Conservation (phyloP, 1,139 yeast species). For the Taphrina populina region DNA sequence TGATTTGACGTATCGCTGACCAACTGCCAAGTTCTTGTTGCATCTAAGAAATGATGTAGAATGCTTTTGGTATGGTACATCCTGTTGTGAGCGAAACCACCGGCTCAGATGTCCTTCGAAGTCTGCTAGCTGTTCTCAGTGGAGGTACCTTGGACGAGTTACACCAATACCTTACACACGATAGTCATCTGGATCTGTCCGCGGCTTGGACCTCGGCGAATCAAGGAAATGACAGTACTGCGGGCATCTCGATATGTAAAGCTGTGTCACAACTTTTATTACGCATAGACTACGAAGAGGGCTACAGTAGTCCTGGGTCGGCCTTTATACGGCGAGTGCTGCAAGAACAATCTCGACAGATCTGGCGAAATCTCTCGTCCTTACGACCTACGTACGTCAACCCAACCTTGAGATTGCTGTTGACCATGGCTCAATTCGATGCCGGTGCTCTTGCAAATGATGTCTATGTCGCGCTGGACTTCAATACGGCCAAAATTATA, state of each 20-base stretch:
- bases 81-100: neutral
- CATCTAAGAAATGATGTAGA: neutral
- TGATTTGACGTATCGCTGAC: neutral
- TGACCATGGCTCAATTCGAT: slow-evolving; percentile 54
- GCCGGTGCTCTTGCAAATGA: slow-evolving; percentile 57
- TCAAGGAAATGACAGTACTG: slow-evolving; percentile 9
- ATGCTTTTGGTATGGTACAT: neutral
- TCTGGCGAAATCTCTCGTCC: slow-evolving; percentile 67
- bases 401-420: slow-evolving; percentile 60
- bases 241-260: slow-evolving; percentile 14
- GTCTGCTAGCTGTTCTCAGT: neutral
- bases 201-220: slow-evolving; percentile 11
- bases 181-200: slow-evolving; percentile 15
- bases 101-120: neutral
- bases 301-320: slow-evolving; percentile 44
- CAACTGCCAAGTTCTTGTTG: neutral
- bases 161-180: slow-evolving; percentile 8
- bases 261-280: slow-evolving; percentile 36
- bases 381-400: slow-evolving; percentile 60
- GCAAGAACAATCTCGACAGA: slow-evolving; percentile 57
- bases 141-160: slow-evolving; percentile 5
- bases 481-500: slow-evolving; percentile 56
- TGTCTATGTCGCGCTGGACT: slow-evolving; percentile 65
- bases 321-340: slow-evolving; percentile 55
- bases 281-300: slow-evolving; percentile 40